These are phyloP conservation scores for Sequoiadendron giganteum DNA, from an alignment of 75 land plant genomes.

Conservation along the genomic window DNA sequence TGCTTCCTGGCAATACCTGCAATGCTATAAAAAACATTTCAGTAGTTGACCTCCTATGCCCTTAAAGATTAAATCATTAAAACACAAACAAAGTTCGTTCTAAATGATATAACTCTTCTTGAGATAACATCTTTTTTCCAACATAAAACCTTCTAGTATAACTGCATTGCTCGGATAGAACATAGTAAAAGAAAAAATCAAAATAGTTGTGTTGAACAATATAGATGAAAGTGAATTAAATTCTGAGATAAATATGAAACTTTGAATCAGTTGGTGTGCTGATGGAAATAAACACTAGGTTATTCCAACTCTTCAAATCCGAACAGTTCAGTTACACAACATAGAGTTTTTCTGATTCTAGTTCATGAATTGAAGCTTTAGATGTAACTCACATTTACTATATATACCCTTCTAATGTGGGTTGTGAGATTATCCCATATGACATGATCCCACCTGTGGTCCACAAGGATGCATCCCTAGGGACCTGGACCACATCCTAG, in stretches of 20 bases:
- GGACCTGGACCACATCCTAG: too few species aligned
- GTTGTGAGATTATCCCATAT: neutral
- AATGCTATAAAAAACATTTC: neutral
- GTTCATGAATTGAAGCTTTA: neutral
- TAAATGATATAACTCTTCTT: neutral
- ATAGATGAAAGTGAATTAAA: neutral
- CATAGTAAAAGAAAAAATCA: neutral
- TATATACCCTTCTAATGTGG: neutral
- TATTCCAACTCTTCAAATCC: neutral
- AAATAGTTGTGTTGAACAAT: neutral
- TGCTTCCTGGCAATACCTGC: constrained; percentile 9
- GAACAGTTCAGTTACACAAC: neutral
- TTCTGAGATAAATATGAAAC: neutral
- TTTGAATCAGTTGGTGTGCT: neutral
- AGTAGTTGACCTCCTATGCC: neutral
- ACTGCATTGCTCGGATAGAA: neutral
- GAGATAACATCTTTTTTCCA: neutral
- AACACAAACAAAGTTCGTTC: neutral
- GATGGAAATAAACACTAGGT: neutral
- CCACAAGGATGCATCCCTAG: too few species aligned
- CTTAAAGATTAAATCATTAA: neutral
- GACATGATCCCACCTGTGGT: neutral
- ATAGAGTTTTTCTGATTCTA: neutral
- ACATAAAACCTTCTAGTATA: neutral
- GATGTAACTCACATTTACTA: neutral